Conservation (phyloP, 768 basidiomycete species). For the Macrocybe gigantea region DNA sequence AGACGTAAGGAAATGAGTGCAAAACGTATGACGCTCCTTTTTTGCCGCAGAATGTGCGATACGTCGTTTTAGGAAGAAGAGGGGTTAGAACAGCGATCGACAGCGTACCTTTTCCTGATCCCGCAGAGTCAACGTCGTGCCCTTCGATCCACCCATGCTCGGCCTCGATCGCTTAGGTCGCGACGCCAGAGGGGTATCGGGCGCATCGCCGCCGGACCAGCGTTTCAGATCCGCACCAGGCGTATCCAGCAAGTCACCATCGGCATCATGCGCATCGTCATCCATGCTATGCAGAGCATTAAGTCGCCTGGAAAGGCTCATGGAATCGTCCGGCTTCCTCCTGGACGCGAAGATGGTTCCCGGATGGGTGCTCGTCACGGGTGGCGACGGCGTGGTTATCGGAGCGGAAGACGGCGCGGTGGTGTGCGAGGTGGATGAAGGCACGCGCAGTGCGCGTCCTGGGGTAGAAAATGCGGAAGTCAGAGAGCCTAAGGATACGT, state of each 20-base stretch:
- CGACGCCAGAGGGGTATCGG: constrained; percentile 42
- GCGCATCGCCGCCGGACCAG: constrained; percentile 30
- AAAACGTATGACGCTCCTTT: too few relatives aligned
- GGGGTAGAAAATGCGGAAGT: constrained; percentile 50
- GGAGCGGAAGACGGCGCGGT: constrained; percentile 49
- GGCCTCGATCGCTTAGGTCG: constrained; percentile 37
- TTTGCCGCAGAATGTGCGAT: too few relatives aligned
- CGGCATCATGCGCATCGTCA: constrained; percentile 27
- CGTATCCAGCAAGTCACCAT: constrained; percentile 44
- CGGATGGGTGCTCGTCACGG: constrained; percentile 15
- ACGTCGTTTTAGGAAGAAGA: too few relatives aligned
- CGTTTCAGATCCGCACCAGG: constrained; percentile 41
- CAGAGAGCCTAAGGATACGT: constrained; percentile 56
- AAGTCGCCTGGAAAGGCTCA: constrained; percentile 33
- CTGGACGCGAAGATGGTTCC: constrained; percentile 17
- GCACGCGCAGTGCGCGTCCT: constrained; percentile 34
- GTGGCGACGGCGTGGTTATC: constrained; percentile 45
- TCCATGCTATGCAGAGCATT: constrained; percentile 24
- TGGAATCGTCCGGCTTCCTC: constrained; percentile 33
- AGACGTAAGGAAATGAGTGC: too few relatives aligned
- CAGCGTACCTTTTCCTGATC: constrained; percentile 88
- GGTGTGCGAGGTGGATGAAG: constrained; percentile 44
- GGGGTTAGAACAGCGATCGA: too few relatives aligned
- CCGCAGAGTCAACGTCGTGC: constrained; percentile 67
- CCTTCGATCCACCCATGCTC: constrained; percentile 33